Conservation (phyloP, 2,329 filamentous ascomycete genomes). For the Penicillium nordicum region DNA sequence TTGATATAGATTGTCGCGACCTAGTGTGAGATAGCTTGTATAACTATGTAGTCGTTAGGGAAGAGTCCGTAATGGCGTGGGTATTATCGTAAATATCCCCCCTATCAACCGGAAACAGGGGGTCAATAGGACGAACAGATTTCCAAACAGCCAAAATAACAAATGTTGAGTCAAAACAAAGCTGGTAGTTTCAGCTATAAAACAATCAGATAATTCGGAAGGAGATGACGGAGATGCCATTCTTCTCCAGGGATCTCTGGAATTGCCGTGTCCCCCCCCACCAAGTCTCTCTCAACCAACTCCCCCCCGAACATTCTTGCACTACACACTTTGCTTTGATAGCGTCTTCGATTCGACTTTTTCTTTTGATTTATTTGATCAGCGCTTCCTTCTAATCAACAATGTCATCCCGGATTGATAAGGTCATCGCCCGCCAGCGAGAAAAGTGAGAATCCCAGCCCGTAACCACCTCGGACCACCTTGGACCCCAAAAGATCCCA, state of each 20-base stretch:
- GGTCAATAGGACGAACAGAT: background rate
- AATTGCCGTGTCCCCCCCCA: constrained; percentile 14
- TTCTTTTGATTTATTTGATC: background rate
- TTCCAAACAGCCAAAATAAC: background rate
- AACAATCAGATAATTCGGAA: background rate
- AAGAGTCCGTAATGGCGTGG: background rate
- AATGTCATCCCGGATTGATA: constrained; percentile 56
- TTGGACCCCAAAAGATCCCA: background rate
- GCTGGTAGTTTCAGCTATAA: background rate
- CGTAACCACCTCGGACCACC: background rate
- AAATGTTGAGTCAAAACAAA: background rate
- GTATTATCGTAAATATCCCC: background rate
- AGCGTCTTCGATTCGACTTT: background rate
- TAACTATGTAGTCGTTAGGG: background rate
- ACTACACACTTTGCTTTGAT: constrained; percentile 1
- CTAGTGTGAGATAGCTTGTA: background rate
- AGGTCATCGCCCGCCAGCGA: constrained; percentile 72
- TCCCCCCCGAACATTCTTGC: constrained; percentile 18
- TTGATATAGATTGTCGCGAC: constrained; percentile 2
- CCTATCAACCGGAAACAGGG: background rate
- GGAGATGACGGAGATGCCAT: constrained; percentile 5
- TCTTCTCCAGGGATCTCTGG: background rate
- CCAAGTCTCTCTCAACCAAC: constrained; percentile 14
- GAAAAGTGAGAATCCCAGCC: constrained; percentile 56
- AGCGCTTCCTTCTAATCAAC: constrained; percentile 3